Evolutionary conservation across 2,329 filamentous ascomycete genomes (phyloP).

Genomic region (Fusarium sp.): DNA sequence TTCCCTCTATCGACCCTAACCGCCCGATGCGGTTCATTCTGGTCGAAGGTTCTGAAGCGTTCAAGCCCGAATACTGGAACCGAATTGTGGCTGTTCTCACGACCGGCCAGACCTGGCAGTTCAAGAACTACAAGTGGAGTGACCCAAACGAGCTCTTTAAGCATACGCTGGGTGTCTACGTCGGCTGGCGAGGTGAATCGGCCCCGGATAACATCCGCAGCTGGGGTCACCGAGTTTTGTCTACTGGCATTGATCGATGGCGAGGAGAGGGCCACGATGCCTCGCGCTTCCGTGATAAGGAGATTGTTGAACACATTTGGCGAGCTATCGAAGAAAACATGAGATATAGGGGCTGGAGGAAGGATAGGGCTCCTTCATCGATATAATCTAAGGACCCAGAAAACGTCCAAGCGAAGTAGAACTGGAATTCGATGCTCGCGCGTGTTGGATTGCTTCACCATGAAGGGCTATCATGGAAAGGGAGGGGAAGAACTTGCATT

Average conservation of each 20-base stretch:
- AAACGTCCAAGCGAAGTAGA: slow-evolving; percentile 15
- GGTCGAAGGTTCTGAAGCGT: slow-evolving; percentile 91
- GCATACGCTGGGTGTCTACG: slow-evolving; percentile 86
- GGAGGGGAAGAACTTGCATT: slow-evolving; percentile 17
- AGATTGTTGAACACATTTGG: slow-evolving; percentile 95
- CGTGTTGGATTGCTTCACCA: slow-evolving; percentile 9
- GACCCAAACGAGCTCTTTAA: slow-evolving; percentile 89
- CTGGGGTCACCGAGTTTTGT: slow-evolving; percentile 88
- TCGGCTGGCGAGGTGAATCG: slow-evolving; percentile 90
- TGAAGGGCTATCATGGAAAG: slow-evolving; percentile 12
- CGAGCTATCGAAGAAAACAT: slow-evolving; percentile 88
- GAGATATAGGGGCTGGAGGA: slow-evolving; percentile 85
- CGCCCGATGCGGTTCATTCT: slow-evolving; percentile 92
- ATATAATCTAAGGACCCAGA: slow-evolving; percentile 53
- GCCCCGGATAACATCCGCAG: slow-evolving; percentile 81
- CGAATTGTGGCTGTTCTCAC: slow-evolving; percentile 97
- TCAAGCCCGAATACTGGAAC: slow-evolving; percentile 98
- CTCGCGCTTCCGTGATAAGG: slow-evolving; percentile 84
- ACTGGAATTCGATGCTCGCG: background rate
- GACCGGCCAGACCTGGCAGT: slow-evolving; percentile 97
- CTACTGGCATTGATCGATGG: slow-evolving; percentile 87
- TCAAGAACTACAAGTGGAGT: slow-evolving; percentile 98
- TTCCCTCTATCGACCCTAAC: slow-evolving; percentile 77
- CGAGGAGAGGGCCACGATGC: slow-evolving; percentile 67
- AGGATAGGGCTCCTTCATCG: slow-evolving; percentile 72